phyloP scores from a whole-genome alignment of 2,329 filamentous ascomycete species.

The Polychaeton citri region DNA sequence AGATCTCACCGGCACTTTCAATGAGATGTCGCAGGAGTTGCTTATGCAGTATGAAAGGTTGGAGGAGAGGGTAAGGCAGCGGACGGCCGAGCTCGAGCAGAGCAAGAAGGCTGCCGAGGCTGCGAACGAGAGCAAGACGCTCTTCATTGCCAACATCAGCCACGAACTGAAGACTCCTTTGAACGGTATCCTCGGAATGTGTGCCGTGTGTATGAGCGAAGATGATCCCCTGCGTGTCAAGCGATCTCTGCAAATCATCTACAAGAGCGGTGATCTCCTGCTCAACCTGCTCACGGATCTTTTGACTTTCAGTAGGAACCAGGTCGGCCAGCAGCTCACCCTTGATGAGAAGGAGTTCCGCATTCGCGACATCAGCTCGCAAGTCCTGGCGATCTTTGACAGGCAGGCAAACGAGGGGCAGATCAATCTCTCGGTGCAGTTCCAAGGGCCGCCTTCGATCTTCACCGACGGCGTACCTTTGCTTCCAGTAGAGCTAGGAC shows the following conservation, averaged over 20 bases:
- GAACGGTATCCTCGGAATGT: constrained; percentile 93
- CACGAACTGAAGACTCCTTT: constrained; percentile 84
- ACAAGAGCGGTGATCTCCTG: constrained; percentile 74
- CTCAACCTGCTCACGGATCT: constrained; percentile 80
- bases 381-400: constrained; percentile 76
- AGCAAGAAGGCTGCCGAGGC: constrained; percentile 87
- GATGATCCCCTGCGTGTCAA: constrained; percentile 66
- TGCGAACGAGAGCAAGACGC: constrained; percentile 93
- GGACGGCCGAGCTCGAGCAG: constrained; percentile 72
- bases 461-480: constrained; percentile 1
- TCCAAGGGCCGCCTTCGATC: constrained; percentile 34
- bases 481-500: constrained; percentile 4
- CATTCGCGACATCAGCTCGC: constrained; percentile 68
- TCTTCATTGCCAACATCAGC: constrained; percentile 91
- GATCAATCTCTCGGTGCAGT: constrained; percentile 61
- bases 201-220: constrained; percentile 83
- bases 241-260: constrained; percentile 73
- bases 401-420: constrained; percentile 72
- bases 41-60: constrained; percentile 73
- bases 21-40: constrained; percentile 86
- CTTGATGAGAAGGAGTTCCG: constrained; percentile 78
- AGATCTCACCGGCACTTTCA: constrained; percentile 73
- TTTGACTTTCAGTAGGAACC: constrained; percentile 87
- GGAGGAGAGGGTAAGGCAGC: constrained; percentile 70
- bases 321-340: constrained; percentile 71